phyloP scores from a whole-genome alignment of 2,329 filamentous ascomycete genomes.

The Phialophora expanda region DNA sequence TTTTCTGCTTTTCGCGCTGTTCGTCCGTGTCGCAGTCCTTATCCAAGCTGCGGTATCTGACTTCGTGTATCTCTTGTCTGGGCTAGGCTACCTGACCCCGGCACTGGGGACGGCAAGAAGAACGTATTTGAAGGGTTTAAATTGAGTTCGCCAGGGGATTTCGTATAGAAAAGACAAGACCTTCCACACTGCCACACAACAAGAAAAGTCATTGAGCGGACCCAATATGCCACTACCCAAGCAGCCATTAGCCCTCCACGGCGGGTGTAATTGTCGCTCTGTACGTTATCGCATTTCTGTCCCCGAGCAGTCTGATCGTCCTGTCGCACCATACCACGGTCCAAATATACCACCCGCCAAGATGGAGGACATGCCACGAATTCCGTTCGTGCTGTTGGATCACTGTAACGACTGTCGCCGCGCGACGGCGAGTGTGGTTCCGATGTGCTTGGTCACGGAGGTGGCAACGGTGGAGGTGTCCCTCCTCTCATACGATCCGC shows the following conservation, averaged over 20 bases:
- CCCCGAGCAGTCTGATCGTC: background rate
- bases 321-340: background rate
- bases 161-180: background rate
- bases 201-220: background rate
- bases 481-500: background rate
- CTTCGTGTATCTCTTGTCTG: background rate
- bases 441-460: constrained; percentile 6
- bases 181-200: background rate
- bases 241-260: background rate
- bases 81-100: background rate
- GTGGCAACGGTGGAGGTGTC: background rate
- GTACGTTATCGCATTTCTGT: constrained; percentile 5
- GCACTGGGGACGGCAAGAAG: background rate
- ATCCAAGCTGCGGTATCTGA: background rate
- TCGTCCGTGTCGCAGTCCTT: background rate
- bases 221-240: constrained; percentile 3
- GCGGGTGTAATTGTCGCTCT: constrained; percentile 1
- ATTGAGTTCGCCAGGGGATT: background rate
- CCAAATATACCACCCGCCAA: background rate
- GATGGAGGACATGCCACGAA: background rate
- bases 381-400: constrained; percentile 4
- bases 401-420: constrained; percentile 9
- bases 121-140: background rate
- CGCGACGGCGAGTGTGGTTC: background rate
- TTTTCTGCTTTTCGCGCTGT: background rate